A percentile compares a stretch with the other conserved stretches of the same genome.
These are phyloP conservation scores for Cudoniella acicularis DNA, from an alignment of 495 filamentous ascomycete genomes.

Conservation along the genomic window DNA sequence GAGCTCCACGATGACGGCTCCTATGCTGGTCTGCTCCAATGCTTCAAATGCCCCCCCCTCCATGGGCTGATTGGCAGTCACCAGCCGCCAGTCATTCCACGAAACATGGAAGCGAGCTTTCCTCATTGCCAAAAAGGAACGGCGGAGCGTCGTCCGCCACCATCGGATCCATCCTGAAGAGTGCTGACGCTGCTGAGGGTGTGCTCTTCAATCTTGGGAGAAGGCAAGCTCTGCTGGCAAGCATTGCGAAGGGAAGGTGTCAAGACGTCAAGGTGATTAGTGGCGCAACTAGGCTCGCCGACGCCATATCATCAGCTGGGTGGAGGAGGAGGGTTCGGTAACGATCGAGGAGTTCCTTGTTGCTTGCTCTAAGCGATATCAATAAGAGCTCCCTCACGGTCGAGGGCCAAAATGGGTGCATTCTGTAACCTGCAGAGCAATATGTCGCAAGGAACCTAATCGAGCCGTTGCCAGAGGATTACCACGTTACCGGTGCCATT, in stretches of 20 bases:
- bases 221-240: not conserved
- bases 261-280: not conserved
- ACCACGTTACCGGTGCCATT: slow-evolving; percentile 3
- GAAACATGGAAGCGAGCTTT: not conserved
- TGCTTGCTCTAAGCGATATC: not conserved
- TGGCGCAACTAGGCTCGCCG: too few relatives aligned
- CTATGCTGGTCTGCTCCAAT: not conserved
- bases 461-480: slow-evolving; percentile 7
- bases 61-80: slow-evolving; percentile 1
- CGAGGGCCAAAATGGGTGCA: not conserved
- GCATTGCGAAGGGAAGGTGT: not conserved
- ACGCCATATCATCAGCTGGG: not conserved
- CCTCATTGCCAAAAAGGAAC: slow-evolving; percentile 1
- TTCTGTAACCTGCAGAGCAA: not conserved
- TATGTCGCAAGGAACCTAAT: slow-evolving; percentile 7
- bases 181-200: not conserved
- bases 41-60: too few relatives aligned
- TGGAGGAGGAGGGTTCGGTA: not conserved
- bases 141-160: slow-evolving; percentile 2
- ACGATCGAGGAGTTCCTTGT: not conserved
- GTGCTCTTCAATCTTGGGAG: not conserved
- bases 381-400: not conserved
- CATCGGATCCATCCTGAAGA: not conserved
- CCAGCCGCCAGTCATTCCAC: not conserved
- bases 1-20: not conserved